Evolutionary conservation across 257 asterid genomes (phyloP).

Genomic region (Capsicum chinense): DNA sequence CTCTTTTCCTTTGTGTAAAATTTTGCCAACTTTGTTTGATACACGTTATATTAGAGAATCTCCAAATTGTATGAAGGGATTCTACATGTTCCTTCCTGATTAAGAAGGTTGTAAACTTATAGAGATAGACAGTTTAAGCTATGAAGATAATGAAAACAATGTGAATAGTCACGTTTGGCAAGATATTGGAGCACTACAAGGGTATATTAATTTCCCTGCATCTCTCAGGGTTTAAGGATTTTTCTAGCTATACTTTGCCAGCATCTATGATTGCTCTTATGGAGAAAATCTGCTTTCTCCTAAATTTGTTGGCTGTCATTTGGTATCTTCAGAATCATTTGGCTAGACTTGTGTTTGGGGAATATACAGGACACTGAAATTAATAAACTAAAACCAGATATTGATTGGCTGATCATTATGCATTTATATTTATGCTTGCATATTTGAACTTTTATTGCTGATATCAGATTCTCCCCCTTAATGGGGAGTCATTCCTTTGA

Average conservation of each 20-base stretch:
- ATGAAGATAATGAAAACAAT: neutral
- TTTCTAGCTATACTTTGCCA: neutral
- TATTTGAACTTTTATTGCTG: neutral
- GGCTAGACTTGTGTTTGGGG: neutral
- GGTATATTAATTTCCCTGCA: neutral
- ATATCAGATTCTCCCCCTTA: neutral
- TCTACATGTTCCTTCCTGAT: constrained; percentile 5
- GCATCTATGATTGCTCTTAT: neutral
- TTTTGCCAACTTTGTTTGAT: neutral
- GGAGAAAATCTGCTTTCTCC: neutral
- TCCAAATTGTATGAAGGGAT: neutral
- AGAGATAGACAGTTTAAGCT: neutral
- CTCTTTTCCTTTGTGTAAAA: constrained; percentile 16
- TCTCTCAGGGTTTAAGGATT: neutral
- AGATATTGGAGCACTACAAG: neutral
- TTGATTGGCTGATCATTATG: neutral
- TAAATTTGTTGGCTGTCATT: neutral
- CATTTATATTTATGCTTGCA: neutral
- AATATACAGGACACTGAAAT: neutral
- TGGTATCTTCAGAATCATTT: constrained; percentile 11
- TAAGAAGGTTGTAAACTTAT: neutral
- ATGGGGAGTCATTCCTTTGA: neutral
- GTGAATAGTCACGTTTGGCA: neutral
- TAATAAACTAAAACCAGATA: neutral
- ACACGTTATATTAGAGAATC: neutral